Evolutionary conservation across 331 rosid genomes (phyloP), one percentile per base, ranked within the genome.

Genomic region (Cydonia oblonga): DNA sequence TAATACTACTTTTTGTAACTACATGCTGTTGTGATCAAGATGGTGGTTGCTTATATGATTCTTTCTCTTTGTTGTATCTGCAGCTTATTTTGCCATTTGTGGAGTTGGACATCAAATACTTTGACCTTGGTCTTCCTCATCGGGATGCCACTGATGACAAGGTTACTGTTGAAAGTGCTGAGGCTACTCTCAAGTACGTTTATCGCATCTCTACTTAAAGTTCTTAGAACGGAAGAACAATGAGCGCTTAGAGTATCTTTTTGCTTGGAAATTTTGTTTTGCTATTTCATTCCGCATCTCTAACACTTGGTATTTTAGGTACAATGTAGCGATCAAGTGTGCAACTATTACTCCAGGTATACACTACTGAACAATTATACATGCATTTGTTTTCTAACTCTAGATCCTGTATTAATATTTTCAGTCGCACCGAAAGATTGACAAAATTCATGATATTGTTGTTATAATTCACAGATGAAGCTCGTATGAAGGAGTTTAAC

Each of bases 281-380:
- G 24, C 14, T 69, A 33, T 38, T 70, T 57, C 33, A 33, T 70
- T n/a, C n/a, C 64, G 23, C 33, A 61, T 71, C 65, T 66, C 56
- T 81, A 81, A 82, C 51, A 33, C 68, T 72, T 57, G 68, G 57
- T 70, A 66, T 80, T 76, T 56, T 71, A 95, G 99, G 91, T 95
- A 91, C 75, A 95, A 91, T 76, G 99, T 95, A 19, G 99, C 97
- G 52, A 91, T 95, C 86, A 95, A 95, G 82, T 95, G 99, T 76
- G 99, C 99, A 72, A 95, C 99, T 68, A 91, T 95, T 69, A 95
- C 97, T 74, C 99, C 99, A 82, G 99, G 99, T 95, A 85, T 46
- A 23, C 44, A 68, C 63, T 24, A 24, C 11, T 22, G 22, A 66
- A 20, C 71, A 73, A 44, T 22, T 29, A 65, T 9, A 10, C 58